Percentiles rank a stretch among this genome's conserved stretches.
These are phyloP conservation scores for Stropharia rugosoannulata DNA, from an alignment of 768 basidiomycete genomes.

Conservation along the genomic window DNA sequence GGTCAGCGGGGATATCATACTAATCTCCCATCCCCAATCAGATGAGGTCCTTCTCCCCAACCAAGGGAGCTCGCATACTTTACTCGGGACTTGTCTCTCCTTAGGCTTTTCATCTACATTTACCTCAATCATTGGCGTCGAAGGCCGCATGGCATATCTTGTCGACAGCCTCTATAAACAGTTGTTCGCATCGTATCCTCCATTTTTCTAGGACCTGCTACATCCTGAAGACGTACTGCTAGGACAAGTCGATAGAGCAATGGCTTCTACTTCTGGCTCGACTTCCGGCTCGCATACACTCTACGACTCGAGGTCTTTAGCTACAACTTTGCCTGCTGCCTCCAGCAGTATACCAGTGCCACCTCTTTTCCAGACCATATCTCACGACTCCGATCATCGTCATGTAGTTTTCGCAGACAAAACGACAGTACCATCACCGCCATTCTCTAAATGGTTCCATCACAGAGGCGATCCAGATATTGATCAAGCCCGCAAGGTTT, in stretches of 20 bases:
- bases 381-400: not conserved
- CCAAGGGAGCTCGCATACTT: too few relatives aligned
- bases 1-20: too few relatives aligned
- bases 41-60: too few relatives aligned
- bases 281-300: not conserved
- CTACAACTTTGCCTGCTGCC: not conserved
- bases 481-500: constrained; percentile 31
- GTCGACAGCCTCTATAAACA: too few relatives aligned
- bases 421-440: not conserved
- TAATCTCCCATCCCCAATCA: too few relatives aligned
- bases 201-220: not conserved
- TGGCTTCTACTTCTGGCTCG: not conserved
- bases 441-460: constrained; percentile 20
- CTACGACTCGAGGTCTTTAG: not conserved
- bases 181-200: not conserved
- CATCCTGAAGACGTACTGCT: too few relatives aligned
- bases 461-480: constrained; percentile 21
- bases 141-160: too few relatives aligned
- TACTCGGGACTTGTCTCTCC: too few relatives aligned
- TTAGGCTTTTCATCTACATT: too few relatives aligned
- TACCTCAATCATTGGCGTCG: too few relatives aligned
- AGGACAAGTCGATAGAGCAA: not conserved
- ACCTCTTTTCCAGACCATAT: not conserved
- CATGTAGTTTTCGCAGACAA: not conserved
- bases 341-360: not conserved